Evolutionary conservation across 306 rosid species (phyloP).

Genomic region (Pterocarpus santalinus): DNA sequence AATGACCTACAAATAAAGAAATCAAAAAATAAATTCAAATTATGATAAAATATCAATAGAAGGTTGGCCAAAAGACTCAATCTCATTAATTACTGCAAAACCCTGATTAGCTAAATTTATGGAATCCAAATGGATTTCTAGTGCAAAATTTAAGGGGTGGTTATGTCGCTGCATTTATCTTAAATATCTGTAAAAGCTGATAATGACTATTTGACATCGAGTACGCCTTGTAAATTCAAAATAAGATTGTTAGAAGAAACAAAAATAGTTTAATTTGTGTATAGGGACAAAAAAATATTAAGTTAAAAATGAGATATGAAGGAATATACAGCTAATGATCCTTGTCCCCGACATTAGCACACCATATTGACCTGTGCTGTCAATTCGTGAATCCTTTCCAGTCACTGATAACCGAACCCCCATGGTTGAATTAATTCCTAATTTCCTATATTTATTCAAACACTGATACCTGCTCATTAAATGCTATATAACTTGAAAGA

Average conservation of each 20-base stretch:
- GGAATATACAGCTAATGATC: not conserved
- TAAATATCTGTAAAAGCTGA: no score
- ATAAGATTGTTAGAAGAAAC: not conserved
- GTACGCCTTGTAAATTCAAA: no score
- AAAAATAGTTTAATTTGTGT: no score
- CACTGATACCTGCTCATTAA: not conserved
- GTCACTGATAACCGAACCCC: not conserved
- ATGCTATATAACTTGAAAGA: not conserved
- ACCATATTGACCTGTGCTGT: not conserved
- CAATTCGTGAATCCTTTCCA: not conserved
- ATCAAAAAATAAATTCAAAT: no score
- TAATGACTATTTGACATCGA: no score
- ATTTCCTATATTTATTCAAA: not conserved
- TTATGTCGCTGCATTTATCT: not conserved
- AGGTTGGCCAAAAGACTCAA: not conserved
- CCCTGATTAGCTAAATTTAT: not conserved
- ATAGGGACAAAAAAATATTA: no score
- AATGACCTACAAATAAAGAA: no score
- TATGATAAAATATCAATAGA: no score
- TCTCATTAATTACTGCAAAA: no score
- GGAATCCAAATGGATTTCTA: not conserved
- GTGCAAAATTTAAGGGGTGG: not conserved
- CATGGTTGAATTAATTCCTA: not conserved
- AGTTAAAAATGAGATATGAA: not conserved
- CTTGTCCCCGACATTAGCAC: not conserved